phyloP scores from a whole-genome alignment of 768 basidiomycete species.

The Amanita brunnescens region DNA sequence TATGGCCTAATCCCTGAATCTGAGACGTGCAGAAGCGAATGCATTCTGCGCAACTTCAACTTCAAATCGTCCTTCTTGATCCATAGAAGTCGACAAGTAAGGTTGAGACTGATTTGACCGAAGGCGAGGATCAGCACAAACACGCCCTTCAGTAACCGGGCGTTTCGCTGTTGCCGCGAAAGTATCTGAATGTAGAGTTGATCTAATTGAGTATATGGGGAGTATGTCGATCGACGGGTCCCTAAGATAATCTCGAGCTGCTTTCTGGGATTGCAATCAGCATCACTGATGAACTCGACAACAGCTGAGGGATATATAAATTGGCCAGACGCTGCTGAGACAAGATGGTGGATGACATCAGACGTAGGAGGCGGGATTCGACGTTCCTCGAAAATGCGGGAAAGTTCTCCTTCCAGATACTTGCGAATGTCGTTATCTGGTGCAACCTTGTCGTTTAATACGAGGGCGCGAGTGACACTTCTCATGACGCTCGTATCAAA shows the following conservation, averaged over 20 bases:
- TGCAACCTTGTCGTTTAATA: not conserved
- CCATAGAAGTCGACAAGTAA: not conserved
- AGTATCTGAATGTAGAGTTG: not conserved
- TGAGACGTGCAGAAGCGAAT: not conserved
- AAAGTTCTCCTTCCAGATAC: not conserved
- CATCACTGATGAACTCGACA: not conserved
- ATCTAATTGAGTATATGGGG: slow-evolving; percentile 5
- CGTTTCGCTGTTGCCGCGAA: not conserved
- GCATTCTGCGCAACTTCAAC: not conserved
- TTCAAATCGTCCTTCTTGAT: not conserved
- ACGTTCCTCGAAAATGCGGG: not conserved
- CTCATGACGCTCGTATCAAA: not conserved
- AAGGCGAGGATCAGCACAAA: not conserved
- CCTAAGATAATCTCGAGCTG: slow-evolving; percentile 1
- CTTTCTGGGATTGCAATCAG: not conserved
- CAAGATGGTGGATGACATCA: not conserved
- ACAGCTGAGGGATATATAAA: slow-evolving; percentile 21
- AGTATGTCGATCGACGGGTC: not conserved
- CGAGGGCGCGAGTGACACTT: not conserved
- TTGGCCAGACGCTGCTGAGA: slow-evolving; percentile 10
- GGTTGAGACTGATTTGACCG: not conserved
- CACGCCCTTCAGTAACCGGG: not conserved
- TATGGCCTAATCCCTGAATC: not conserved
- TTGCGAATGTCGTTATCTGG: not conserved
- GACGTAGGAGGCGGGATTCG: not conserved